phyloP scores from a whole-genome alignment of 1,284 basidiomycete species.

The Ustilago loliicola region DNA sequence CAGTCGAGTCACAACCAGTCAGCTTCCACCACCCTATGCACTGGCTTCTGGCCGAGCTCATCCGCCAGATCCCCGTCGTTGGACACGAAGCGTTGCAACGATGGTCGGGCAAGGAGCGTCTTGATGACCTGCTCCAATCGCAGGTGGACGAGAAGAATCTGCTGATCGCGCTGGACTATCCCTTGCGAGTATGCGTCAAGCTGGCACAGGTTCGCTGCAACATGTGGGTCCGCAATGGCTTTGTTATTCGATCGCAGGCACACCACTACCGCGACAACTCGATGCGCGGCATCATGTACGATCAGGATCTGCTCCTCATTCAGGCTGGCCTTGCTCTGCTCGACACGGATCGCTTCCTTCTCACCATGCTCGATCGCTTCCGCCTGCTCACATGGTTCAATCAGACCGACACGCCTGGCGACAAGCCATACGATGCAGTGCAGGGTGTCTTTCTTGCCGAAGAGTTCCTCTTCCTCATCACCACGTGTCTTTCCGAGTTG shows the following conservation, averaged over 20 bases:
- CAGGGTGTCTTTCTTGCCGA: slow-evolving; percentile 89
- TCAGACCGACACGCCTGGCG: slow-evolving; percentile 71
- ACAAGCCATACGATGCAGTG: slow-evolving; percentile 76
- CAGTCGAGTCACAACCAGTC: slow-evolving; percentile 60
- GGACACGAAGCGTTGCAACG: slow-evolving; percentile 32
- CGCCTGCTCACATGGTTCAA: slow-evolving; percentile 82
- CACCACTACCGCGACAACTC: slow-evolving; percentile 96
- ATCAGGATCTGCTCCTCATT: slow-evolving; percentile 93
- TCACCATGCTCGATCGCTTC: slow-evolving; percentile 91
- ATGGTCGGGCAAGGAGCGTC: slow-evolving; percentile 29
- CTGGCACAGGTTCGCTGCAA: slow-evolving; percentile 95
- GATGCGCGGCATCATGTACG: slow-evolving; percentile 94
- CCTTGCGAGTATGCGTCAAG: slow-evolving; percentile 68
- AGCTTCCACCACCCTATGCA: slow-evolving; percentile 96
- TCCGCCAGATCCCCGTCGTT: slow-evolving; percentile 74
- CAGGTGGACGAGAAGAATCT: slow-evolving; percentile 52
- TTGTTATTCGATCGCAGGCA: slow-evolving; percentile 93
- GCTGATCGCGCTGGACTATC: slow-evolving; percentile 62
- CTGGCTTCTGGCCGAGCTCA: slow-evolving; percentile 89
- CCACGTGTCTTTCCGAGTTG: slow-evolving; percentile 87
- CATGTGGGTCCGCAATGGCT: slow-evolving; percentile 97
- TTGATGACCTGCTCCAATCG: slow-evolving; percentile 43
- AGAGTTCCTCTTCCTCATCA: slow-evolving; percentile 88
- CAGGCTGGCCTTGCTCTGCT: slow-evolving; percentile 81
- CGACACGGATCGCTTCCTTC: slow-evolving; percentile 82